A percentile compares a stretch with the other conserved stretches of the same genome.
Evolutionary conservation across 768 basidiomycete species (phyloP).

Genomic region (Cystobasidium ongulense): DNA sequence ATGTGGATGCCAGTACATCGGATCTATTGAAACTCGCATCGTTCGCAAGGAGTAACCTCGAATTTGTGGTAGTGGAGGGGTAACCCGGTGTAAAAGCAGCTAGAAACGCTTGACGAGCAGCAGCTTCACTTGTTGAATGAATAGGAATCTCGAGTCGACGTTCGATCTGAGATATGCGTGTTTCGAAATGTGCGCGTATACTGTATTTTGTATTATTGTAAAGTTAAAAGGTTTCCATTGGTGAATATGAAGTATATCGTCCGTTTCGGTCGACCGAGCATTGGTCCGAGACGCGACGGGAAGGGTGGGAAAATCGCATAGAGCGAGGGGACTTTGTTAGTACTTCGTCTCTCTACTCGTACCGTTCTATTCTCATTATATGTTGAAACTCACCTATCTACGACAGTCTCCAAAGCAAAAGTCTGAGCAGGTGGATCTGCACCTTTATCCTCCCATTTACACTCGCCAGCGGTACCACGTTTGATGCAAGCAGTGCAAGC

Average conservation of each 20-base stretch:
- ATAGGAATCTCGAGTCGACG: neutral
- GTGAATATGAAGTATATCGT: too few relatives aligned
- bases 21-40: neutral
- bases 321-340: too few relatives aligned
- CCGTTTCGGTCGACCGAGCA: neutral
- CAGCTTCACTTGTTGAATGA: neutral
- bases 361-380: neutral
- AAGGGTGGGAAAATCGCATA: neutral
- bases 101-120: neutral
- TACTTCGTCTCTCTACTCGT: too few relatives aligned
- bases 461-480: neutral
- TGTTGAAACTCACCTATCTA: constrained; percentile 4
- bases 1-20: neutral
- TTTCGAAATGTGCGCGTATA: constrained; percentile 15
- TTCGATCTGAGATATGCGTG: constrained; percentile 10
- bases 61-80: neutral
- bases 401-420: neutral
- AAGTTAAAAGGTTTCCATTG: too few relatives aligned
- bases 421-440: neutral
- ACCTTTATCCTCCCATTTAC: constrained; percentile 12
- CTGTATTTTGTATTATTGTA: neutral
- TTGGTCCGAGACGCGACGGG: constrained; percentile 6
- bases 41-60: neutral
- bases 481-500: constrained; percentile 11
- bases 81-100: neutral